phyloP scores from a whole-genome alignment of 805 yeast genomes.

The Barnettozyma wickerhamii region DNA sequence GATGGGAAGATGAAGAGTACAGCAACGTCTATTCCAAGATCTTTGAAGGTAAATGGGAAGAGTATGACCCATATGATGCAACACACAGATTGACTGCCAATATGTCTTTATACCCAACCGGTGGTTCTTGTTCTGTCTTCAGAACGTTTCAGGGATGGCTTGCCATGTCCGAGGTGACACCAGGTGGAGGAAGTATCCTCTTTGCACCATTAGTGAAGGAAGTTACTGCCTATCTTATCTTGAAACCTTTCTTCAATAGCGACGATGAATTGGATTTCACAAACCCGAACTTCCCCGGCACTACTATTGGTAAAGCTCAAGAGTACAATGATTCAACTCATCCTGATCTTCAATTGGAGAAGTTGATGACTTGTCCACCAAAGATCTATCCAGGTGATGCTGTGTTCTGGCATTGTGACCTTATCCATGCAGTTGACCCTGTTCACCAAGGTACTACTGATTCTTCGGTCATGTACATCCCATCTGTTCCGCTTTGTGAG shows the following conservation, averaged over 20 bases:
- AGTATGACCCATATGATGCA: slow-evolving; percentile 36
- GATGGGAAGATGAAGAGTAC: slow-evolving; percentile 42
- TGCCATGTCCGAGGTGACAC: slow-evolving; percentile 31
- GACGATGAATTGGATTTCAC: slow-evolving; percentile 30
- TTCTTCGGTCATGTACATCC: slow-evolving; percentile 34
- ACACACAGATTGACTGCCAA: slow-evolving; percentile 31
- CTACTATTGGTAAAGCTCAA: slow-evolving; percentile 34
- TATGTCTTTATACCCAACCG: slow-evolving; percentile 30
- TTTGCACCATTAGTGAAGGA: slow-evolving; percentile 34
- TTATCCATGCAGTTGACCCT: slow-evolving; percentile 37
- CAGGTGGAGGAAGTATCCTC: slow-evolving; percentile 37
- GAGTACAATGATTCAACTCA: slow-evolving; percentile 26
- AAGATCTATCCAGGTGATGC: slow-evolving; percentile 38
- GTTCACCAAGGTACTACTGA: slow-evolving; percentile 30
- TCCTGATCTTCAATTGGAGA: slow-evolving; percentile 24
- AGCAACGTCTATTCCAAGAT: slow-evolving; percentile 33
- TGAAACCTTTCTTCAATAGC: slow-evolving; percentile 36
- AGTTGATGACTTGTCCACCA: slow-evolving; percentile 35
- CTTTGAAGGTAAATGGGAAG: slow-evolving; percentile 38
- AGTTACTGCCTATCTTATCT: slow-evolving; percentile 35
- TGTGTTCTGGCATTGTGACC: slow-evolving; percentile 42
- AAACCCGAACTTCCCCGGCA: slow-evolving; percentile 35
- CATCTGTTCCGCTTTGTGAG: slow-evolving; percentile 29
- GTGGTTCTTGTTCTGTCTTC: slow-evolving; percentile 29
- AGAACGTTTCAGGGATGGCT: slow-evolving; percentile 44